These are phyloP conservation scores for Hibiscus mutabilis DNA, from an alignment of 345 rosid species.

Conservation along the genomic window DNA sequence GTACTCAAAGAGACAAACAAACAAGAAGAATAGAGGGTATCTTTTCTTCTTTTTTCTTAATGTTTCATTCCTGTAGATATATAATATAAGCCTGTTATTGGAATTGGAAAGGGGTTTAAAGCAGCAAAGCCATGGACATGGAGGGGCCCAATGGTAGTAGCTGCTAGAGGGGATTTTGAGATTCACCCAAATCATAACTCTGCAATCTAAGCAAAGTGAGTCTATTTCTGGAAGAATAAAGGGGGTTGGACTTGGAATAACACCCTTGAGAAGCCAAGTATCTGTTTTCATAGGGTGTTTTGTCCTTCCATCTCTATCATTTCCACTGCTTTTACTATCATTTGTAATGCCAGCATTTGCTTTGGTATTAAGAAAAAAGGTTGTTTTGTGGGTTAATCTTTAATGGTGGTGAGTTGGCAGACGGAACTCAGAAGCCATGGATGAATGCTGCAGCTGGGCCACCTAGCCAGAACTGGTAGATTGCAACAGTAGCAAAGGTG, in stretches of 20 bases:
- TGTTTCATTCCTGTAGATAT: constrained; percentile 52
- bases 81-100: constrained; percentile 28
- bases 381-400: no score
- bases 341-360: no score
- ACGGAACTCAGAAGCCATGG: constrained; percentile 18
- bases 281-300: not conserved
- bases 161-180: constrained; percentile 32
- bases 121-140: constrained; percentile 45
- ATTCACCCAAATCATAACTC: constrained; percentile 43
- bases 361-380: no score
- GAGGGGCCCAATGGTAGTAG: constrained; percentile 40
- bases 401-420: no score
- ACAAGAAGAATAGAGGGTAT: constrained; percentile 35
- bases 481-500: constrained; percentile 18
- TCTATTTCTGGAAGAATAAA: constrained; percentile 23
- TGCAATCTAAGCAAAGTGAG: constrained; percentile 54
- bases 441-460: constrained; percentile 14
- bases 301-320: no score
- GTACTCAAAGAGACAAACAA: constrained; percentile 19
- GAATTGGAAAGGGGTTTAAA: constrained; percentile 44
- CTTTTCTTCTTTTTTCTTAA: constrained; percentile 26
- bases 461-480: constrained; percentile 18
- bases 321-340: no score
- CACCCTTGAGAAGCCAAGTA: not conserved
- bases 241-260: not conserved